phyloP scores from a whole-genome alignment of 768 basidiomycete species.

The Phylloporus sp. region DNA sequence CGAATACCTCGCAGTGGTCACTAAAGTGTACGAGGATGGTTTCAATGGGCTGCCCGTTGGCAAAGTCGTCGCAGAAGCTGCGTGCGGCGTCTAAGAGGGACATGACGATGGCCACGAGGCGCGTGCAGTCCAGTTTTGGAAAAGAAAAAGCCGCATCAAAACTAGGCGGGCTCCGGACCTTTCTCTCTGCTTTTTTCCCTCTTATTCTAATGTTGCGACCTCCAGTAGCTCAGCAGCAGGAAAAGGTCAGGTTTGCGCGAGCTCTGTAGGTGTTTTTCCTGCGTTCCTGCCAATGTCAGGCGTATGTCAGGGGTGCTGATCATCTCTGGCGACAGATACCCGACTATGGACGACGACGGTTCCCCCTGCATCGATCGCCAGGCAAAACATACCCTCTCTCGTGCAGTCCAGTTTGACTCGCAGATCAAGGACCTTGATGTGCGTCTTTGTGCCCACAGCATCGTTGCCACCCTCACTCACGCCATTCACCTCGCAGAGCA shows the following conservation, averaged over 20 bases:
- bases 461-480: neutral
- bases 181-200: neutral
- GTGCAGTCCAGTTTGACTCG: conserved; percentile 47
- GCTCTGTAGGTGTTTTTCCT: conserved; percentile 12
- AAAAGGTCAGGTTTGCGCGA: neutral
- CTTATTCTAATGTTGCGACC: neutral
- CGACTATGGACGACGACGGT: conserved; percentile 6
- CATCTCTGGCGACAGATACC: conserved; percentile 2
- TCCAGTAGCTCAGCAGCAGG: neutral
- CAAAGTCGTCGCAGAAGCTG: conserved; percentile 51
- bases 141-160: neutral
- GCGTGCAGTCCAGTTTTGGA: neutral
- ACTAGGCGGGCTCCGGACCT: neutral
- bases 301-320: conserved; percentile 14
- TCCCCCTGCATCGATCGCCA: conserved; percentile 37
- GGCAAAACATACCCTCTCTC: conserved; percentile 44
- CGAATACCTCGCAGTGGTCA: conserved; percentile 42
- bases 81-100: conserved; percentile 42
- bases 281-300: neutral
- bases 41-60: conserved; percentile 39
- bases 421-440: conserved; percentile 65
- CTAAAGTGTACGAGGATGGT: conserved; percentile 47
- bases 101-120: neutral
- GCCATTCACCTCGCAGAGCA: conserved; percentile 39
- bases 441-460: neutral